A percentile compares a stretch with the other conserved stretches of the same genome.
These are phyloP conservation scores for Amanita rubescens DNA, from an alignment of 768 basidiomycete species.

Conservation along the genomic window DNA sequence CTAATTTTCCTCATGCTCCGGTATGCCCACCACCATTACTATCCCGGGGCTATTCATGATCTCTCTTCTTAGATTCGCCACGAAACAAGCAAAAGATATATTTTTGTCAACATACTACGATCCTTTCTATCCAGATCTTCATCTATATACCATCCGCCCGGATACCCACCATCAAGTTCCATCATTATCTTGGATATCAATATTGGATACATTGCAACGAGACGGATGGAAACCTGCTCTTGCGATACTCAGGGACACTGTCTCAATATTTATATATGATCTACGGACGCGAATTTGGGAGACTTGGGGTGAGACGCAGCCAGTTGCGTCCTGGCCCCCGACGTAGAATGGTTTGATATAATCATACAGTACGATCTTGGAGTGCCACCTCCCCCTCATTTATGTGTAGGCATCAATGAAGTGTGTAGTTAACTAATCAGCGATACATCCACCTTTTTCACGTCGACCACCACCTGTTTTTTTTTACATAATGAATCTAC, in stretches of 20 bases:
- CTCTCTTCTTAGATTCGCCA: conserved; percentile 31
- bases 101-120: conserved; percentile 76
- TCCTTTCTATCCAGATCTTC: conserved; percentile 67
- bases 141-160: conserved; percentile 30
- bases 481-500: conserved; percentile 10
- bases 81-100: conserved; percentile 39
- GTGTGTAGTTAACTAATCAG: neutral
- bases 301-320: conserved; percentile 27
- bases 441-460: neutral
- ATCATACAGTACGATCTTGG: neutral
- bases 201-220: conserved; percentile 3
- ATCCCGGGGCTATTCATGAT: conserved; percentile 7
- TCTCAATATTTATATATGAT: conserved; percentile 25
- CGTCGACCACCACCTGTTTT: neutral
- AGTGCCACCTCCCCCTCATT: conserved; percentile 1
- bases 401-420: neutral
- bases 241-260: conserved; percentile 24
- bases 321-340: conserved; percentile 29
- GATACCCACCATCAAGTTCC: conserved; percentile 22
- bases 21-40: conserved; percentile 26
- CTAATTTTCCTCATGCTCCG: conserved; percentile 49
- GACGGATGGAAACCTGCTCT: conserved; percentile 20
- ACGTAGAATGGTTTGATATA: conserved; percentile 20
- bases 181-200: conserved; percentile 22
- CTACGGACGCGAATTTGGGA: conserved; percentile 38